Evolutionary conservation across 1,284 basidiomycete genomes (phyloP), one percentile per base, ranked within the genome.

Genomic region (Pascua sp.): DNA sequence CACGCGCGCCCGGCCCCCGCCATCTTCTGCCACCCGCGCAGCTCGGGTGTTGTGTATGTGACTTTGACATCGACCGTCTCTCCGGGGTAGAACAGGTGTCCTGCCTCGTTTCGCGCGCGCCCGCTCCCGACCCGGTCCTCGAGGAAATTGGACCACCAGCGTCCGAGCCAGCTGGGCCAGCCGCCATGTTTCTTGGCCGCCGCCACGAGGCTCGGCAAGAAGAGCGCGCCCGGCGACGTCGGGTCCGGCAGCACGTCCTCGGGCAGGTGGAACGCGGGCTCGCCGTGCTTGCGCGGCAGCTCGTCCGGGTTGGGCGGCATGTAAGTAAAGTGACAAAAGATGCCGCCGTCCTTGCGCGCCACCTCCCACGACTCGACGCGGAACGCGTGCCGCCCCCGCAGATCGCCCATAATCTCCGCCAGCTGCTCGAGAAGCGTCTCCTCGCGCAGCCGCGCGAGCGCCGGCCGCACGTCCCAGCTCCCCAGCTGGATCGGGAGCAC

Each of bases 321-420:
- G 68, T 88, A 94, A 17, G 81, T 79, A 74, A 93, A 93, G 48
- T 83, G 83, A 53, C 93, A 85, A 71, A 94, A 94, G 5, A 91
- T 87, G 9, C 93, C 92, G 44, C 72, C 70, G 52, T 71, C 73
- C 62, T 71, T 74, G 42, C 71, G 51, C 42, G 70, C 69, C 24
- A 77, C 67, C 59, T 78, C 76, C 62, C 70, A 73, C 18, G 64
- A 67, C 59, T 78, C 76, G 32, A 78, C 63, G 37, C 65, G 62
- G 56, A 76, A 78, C 13, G 63, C 72, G 59, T 75, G 63, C 43
- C 47, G 49, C 1, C 55, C 66, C 42, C 55, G 57, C 15, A 78
- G 64, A 11, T 71, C 69, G 11, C 42, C 40, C 0, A 65, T 67
- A 16, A 79, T 74, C 48, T 65, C 64, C 32, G 68, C 60, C 37